Base-by-base conservation (phyloP, 768 basidiomycete genomes). In the Lanmaoa rubissima region DNA sequence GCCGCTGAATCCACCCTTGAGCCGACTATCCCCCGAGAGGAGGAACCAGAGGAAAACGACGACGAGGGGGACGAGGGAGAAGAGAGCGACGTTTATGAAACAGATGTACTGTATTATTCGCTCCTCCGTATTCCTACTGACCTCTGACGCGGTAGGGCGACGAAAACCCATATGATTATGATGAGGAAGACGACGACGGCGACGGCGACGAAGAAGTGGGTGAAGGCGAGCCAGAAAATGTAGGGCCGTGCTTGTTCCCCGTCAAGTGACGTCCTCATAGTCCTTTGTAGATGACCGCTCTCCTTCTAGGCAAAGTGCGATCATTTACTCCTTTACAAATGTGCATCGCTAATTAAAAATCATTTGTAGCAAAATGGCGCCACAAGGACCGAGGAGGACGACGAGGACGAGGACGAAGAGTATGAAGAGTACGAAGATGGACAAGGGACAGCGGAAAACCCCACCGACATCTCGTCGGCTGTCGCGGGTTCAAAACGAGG, bases 81-180 rank as follows among this genome's bases (percentile, higher is more conserved):
- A n/a, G 68, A 72, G 31, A 69, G 61, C 31, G 69, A 70, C 21
- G n/a, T 17, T 2, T 73, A 71, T 46, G 69, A 66, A 0, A 3
- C 58, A 26, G 65, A 71, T 58, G 69, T 70, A 48, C 45, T n/a
- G 52, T 45, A 11, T 43, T 14, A 9, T 43, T 55, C 44, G 4
- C 41, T 45, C 61, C 49, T 26, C 28, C 12, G 13, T n/a, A 17
- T 38, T 42, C 44, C 38, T 24, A 35, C 47, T 49, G 32, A 48
- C 40, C 36, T 42, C 38, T 39, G 26, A 21, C 4, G 45, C 38
- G 42, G 14, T 39, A 70, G 67, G 65, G 32, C 14, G 69, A 67
- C 0, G 67, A 61, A 10, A 53, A 57, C 10, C 10, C 0, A n/a
- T 57, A 56, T 49, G 41, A 31, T 0, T n/a, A 24, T 24, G 21